Base-by-base conservation (phyloP, 2,329 filamentous ascomycete genomes). In the Venturiaceae sp. region DNA sequence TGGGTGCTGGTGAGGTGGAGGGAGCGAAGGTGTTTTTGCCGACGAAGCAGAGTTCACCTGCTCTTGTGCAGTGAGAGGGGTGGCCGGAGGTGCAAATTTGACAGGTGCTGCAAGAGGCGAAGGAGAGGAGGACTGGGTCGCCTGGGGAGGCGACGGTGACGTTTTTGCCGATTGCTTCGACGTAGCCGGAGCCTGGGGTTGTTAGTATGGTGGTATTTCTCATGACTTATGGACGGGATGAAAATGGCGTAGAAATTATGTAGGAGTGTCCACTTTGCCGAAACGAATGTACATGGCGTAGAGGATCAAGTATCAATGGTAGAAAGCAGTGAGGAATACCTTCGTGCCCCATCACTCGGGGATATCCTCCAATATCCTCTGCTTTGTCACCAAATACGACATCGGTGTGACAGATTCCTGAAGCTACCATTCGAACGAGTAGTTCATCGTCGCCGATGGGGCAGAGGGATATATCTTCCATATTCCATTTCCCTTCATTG, bases 381-480 rank as follows among this genome's bases (percentile, higher is more conserved):
- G 67, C 11, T 66, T 68, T 9, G 67, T 73, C 70, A 2, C 75
- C 77, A 55, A 79, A 74, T 30, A 76, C 66, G 9, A 80, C 64
- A 62, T 83, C 80, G 0, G 79, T 80, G 60, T 83, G 80, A 46
- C 80, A 83, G 54, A 83, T 74, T 0, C 80, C 80, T 0, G 75
- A 75, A 0, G 80, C 78, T 1, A 81, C 70, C 60, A 83, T 77
- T 44, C 80, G 76, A 3, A 83, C 74, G 1, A 82, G 68, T 1
- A 82, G 66, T 65, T 83, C 80, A 32, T 79, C 74, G 1, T 75
- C 68, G 11, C 65, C 62, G 1, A 71, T 67, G n/a, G 70, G 63
- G 11, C 73, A 63, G 1, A 75, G 55, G 14, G 62, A 65, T 13
- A 75, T 67, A 16, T 71, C 66, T 52, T 72, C 69, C 62, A 74